Percentiles rank a stretch among this genome's conserved stretches.
These are phyloP conservation scores for Colletotrichum sp. DNA, from an alignment of 2,329 filamentous ascomycete species.

Conservation along the genomic window DNA sequence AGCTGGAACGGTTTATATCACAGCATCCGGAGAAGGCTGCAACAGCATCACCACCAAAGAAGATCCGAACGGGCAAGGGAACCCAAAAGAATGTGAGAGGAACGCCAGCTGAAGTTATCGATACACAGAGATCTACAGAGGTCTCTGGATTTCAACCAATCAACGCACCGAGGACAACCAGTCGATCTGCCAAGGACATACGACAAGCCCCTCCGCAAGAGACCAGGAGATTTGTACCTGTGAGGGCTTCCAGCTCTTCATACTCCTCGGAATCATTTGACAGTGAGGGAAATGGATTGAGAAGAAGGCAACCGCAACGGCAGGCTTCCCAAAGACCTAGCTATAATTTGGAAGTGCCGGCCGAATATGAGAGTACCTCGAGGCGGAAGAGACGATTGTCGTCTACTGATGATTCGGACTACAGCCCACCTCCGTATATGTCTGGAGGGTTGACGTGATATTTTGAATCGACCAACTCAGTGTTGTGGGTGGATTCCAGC, in stretches of 20 bases:
- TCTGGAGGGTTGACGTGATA: neutral
- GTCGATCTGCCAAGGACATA: neutral
- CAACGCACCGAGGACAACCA: neutral
- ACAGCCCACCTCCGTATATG: neutral
- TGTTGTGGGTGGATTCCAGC: neutral
- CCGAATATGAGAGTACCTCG: neutral
- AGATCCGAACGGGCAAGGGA: neutral
- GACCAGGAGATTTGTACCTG: neutral
- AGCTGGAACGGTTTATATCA: neutral
- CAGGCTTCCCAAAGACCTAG: neutral
- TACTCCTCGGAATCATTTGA: neutral
- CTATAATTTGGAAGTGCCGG: neutral
- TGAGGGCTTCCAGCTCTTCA: neutral
- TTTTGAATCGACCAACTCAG: neutral
- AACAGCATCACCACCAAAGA: neutral
- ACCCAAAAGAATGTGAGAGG: neutral
- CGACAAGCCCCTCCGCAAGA: neutral
- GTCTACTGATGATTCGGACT: neutral
- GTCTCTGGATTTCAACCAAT: neutral
- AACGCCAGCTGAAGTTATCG: neutral
- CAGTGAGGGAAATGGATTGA: neutral
- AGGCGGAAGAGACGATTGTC: neutral
- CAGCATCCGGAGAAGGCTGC: neutral
- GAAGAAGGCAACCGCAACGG: neutral
- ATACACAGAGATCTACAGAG: neutral